These are phyloP conservation scores for Euphorbia tirucalli DNA, from an alignment of 345 rosid species.

Conservation along the genomic window DNA sequence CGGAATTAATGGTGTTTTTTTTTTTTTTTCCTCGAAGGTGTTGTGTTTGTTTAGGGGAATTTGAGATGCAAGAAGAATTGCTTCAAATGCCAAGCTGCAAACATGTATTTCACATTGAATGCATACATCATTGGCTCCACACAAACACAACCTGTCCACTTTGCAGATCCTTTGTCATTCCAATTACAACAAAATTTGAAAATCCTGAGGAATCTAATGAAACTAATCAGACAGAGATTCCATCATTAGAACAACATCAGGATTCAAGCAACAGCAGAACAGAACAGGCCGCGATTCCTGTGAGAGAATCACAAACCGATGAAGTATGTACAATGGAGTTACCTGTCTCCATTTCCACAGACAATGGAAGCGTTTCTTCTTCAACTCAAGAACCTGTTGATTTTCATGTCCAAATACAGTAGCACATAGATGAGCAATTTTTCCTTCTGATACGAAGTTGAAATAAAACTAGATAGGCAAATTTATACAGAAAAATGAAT, in stretches of 20 bases:
- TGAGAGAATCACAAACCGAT: constrained; percentile 16
- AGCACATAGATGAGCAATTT: constrained; percentile 3
- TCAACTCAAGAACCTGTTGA: constrained; percentile 10
- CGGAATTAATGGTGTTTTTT: too few species aligned
- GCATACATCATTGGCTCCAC: constrained; percentile 81
- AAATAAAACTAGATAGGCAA: not conserved
- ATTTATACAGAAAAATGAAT: not conserved
- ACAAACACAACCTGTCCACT: constrained; percentile 89
- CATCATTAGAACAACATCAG: constrained; percentile 13
- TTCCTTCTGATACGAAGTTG: not conserved
- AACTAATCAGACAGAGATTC: not conserved
- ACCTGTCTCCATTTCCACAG: constrained; percentile 9
- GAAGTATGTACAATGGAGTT: not conserved
- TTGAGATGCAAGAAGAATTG: constrained; percentile 76
- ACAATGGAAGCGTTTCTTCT: constrained; percentile 6
- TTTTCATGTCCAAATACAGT: constrained; percentile 2
- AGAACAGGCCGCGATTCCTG: constrained; percentile 13
- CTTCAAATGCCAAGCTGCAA: constrained; percentile 81
- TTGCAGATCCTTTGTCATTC: constrained; percentile 60
- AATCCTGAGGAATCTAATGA: constrained; percentile 13
- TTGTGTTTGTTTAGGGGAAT: constrained; percentile 93
- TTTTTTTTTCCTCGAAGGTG: constrained; percentile 43
- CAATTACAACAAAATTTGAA: constrained; percentile 30
- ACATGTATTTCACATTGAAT: constrained; percentile 85
- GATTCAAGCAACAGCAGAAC: not conserved